Percentiles rank a stretch among this genome's conserved stretches.
Conservation (phyloP, 2,329 filamentous ascomycete genomes). For the Diaporthe sp. region DNA sequence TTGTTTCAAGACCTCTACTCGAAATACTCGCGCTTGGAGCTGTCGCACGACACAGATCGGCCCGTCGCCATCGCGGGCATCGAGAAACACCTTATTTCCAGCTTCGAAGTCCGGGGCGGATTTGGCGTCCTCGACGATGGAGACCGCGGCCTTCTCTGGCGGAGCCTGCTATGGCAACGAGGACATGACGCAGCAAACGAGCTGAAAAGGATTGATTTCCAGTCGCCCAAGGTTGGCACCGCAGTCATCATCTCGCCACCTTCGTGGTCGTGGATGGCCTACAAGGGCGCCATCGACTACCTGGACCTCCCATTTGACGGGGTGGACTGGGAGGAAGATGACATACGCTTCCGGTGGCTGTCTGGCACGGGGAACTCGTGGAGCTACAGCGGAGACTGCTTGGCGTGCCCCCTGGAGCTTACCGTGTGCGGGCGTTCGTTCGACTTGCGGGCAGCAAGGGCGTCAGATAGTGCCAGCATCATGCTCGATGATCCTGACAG, state of each 20-base stretch:
- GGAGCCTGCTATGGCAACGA: constrained; percentile 44
- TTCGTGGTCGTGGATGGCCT: constrained; percentile 23
- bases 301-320: neutral
- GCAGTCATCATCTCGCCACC: neutral
- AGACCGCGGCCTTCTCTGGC: constrained; percentile 35
- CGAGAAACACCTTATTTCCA: neutral
- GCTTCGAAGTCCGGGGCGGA: neutral
- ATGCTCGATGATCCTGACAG: neutral
- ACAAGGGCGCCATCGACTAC: neutral
- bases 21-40: constrained; percentile 42
- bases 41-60: constrained; percentile 38
- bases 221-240: neutral
- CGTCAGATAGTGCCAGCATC: neutral
- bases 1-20: constrained; percentile 40
- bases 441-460: neutral
- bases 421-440: neutral
- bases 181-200: constrained; percentile 22
- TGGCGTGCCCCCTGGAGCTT: neutral
- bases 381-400: neutral
- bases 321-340: constrained; percentile 10
- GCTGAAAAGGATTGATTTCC: neutral
- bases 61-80: constrained; percentile 45
- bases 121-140: neutral
- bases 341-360: neutral
- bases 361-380: neutral